Evolutionary conservation across 805 yeast genomes (phyloP), one percentile per base, ranked within the genome.

Genomic region (Sungouiozyma ichnusensis): DNA sequence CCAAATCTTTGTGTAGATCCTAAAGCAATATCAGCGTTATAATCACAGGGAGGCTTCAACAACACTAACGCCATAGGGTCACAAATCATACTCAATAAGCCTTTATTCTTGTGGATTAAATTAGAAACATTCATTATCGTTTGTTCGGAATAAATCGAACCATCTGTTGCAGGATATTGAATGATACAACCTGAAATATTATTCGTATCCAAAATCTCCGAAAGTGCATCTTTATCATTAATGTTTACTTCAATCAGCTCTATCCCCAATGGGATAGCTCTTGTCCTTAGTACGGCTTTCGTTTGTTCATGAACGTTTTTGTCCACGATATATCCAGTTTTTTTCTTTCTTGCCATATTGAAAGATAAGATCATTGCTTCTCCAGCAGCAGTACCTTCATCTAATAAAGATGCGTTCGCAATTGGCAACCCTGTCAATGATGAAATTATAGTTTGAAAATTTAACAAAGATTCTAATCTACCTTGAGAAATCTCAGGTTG

Each of bases 401-500:
- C 98, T 52, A 92, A 72, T 40, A 92, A 69, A 2, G 97, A 90
- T 2, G 97, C 94, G 60, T 92, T 92, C 39, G 97, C 88, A 54
- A 92, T 78, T n/a, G 86, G 82, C 65, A 92, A 71, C 1, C 97
- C 98, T 0, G 98, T 92, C 50, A 92, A 72, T 46, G 92, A 95
- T 20, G 87, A 65, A 14, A 92, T 72, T 56, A 90, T 71, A n/a
- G 98, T 92, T 67, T 92, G 98, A 67, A 75, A 92, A 64, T 92
- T 92, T 48, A 92, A 68, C 48, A 92, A 68, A 17, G 92, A 78
- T 66, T 90, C 95, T 53, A 92, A 72, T 54, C 98, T 78, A 42
- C 98, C 98, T 65, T 92, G 98, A 1, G 96, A 83, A 44, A 92
- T 88, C 63, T 92, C 98, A 1, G 98, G 96, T 67, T 92, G 98